These are phyloP conservation scores for Lolium multiflorum DNA, from an alignment of 176 grass and related monocot genomes.

Conservation along the genomic window DNA sequence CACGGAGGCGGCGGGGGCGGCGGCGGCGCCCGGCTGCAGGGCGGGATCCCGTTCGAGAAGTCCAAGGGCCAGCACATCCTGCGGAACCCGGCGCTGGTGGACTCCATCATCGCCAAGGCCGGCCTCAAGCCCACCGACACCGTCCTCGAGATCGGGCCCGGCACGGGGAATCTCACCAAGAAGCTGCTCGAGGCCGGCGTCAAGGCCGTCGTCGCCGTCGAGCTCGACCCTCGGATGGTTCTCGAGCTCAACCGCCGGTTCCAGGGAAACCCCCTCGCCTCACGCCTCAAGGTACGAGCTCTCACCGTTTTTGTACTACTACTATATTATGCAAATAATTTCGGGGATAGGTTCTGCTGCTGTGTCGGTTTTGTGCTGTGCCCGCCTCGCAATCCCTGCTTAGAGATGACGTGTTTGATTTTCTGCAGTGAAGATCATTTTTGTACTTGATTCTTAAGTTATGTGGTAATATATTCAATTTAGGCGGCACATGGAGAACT, in stretches of 20 bases:
- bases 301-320: background rate
- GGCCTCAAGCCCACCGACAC: slow-evolving; percentile 91
- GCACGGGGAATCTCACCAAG: slow-evolving; percentile 95
- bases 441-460: no score
- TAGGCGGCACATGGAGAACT: background rate
- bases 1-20: slow-evolving; percentile 43
- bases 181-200: slow-evolving; percentile 79
- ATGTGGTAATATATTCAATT: no score
- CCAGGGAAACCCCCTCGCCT: slow-evolving; percentile 75
- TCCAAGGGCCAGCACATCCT: slow-evolving; percentile 97
- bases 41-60: slow-evolving; percentile 93
- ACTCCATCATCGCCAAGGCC: slow-evolving; percentile 85
- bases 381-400: background rate
- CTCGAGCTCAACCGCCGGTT: slow-evolving; percentile 88
- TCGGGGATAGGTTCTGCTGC: background rate
- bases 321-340: background rate
- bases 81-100: slow-evolving; percentile 81
- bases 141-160: slow-evolving; percentile 95
- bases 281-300: slow-evolving; percentile 65
- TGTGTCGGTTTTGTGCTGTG: background rate
- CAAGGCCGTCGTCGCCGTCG: slow-evolving; percentile 93
- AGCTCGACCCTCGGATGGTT: slow-evolving; percentile 98
- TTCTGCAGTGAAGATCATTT: background rate
- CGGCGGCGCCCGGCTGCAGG: slow-evolving; percentile 59
- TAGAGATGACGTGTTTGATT: background rate